Evolutionary conservation across 352 stramenopile genomes (phyloP).

Genomic region (Globisporangium yorkense): DNA sequence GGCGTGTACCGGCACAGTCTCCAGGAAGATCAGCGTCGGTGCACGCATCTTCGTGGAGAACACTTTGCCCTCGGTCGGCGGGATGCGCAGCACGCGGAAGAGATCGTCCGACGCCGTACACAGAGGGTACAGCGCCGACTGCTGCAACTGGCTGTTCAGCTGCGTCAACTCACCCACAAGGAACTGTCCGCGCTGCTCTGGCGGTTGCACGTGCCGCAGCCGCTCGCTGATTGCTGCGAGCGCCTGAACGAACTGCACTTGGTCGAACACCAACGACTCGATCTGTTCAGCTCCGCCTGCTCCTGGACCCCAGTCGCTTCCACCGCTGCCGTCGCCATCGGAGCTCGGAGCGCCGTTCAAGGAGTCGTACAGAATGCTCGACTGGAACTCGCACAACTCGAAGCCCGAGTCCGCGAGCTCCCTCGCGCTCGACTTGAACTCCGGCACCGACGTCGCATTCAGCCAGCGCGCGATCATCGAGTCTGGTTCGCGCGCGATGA

Average conservation of each 20-base stretch:
- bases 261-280: conserved; percentile 61
- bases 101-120: conserved; percentile 68
- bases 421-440: conserved; percentile 46
- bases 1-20: conserved; percentile 57
- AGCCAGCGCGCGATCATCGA: conserved; percentile 59
- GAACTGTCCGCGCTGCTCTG: conserved; percentile 40
- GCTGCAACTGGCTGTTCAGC: conserved; percentile 48
- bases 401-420: conserved; percentile 40
- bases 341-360: conserved; percentile 11
- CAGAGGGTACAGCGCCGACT: conserved; percentile 63
- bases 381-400: conserved; percentile 65
- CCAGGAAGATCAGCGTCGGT: conserved; percentile 71
- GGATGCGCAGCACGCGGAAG: conserved; percentile 67
- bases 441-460: conserved; percentile 32
- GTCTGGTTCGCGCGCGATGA: conserved; percentile 42
- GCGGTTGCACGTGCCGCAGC: conserved; percentile 55
- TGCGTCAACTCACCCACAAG: conserved; percentile 41
- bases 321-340: background rate
- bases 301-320: conserved; percentile 9
- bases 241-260: conserved; percentile 72
- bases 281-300: conserved; percentile 7
- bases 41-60: conserved; percentile 85
- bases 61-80: conserved; percentile 70
- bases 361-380: conserved; percentile 65
- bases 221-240: conserved; percentile 65